Percentiles rank a stretch among this genome's conserved stretches.
phyloP scores from a whole-genome alignment of 306 rosid species.

The Adenanthera pavonina region DNA sequence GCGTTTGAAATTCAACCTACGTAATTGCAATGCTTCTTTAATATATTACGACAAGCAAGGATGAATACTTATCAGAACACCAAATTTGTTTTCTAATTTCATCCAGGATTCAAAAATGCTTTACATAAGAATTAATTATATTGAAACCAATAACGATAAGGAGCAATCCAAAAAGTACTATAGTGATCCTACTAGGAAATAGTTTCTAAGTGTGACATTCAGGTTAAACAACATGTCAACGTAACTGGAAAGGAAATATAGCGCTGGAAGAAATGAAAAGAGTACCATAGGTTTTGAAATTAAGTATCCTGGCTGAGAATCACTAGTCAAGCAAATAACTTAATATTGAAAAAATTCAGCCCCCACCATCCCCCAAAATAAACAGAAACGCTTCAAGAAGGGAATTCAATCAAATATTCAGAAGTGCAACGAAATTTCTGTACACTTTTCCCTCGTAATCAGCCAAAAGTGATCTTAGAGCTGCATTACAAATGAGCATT shows the following conservation, averaged over 20 bases:
- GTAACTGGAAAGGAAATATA: background rate
- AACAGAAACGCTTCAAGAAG: background rate
- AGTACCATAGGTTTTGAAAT: background rate
- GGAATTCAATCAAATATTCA: background rate
- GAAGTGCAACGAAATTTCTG: background rate
- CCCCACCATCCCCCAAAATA: background rate
- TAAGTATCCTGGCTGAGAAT: background rate
- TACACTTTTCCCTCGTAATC: background rate
- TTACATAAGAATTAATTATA: constrained; percentile 5
- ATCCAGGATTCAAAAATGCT: constrained; percentile 21
- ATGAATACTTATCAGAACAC: constrained; percentile 5
- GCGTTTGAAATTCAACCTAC: constrained; percentile 22
- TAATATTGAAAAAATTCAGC: background rate
- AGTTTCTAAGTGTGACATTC: background rate
- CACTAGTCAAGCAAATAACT: background rate
- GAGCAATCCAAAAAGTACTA: background rate
- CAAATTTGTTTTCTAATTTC: constrained; percentile 18
- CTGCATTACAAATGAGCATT: background rate
- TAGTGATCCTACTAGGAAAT: background rate
- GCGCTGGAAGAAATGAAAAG: background rate
- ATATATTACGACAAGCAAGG: constrained; percentile 14
- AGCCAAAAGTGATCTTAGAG: background rate
- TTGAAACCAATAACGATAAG: constrained; percentile 18
- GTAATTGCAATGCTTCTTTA: constrained; percentile 18
- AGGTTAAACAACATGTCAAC: background rate